Base-by-base conservation (phyloP, 352 stramenopile genomes). In the Saprolegnia diclina region DNA sequence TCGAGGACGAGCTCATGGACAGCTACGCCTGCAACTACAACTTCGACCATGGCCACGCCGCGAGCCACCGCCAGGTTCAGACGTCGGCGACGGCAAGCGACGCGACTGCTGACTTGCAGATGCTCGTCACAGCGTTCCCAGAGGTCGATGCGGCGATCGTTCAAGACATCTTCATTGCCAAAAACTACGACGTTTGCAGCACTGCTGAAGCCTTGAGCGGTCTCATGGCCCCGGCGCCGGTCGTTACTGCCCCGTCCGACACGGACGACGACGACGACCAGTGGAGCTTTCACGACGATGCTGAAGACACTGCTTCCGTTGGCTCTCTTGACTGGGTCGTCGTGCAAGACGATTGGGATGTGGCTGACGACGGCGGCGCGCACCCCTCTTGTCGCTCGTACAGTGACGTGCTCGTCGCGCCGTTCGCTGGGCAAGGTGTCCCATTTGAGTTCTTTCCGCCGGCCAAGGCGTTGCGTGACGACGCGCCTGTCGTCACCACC, bases 1-100 rank as follows among this genome's bases (percentile, higher is more conserved):
- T 57, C 53, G 38, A 69, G 10, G 63, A 69, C 32, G 63, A 69
- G 24, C 42, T 69, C 19, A 69, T 69, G 63, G 63, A 69, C 35
- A 50, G 26, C 9, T 69, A 69, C 40, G 63, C 38, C 14, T 55
- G 63, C 19, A 69, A 50, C 37, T 69, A 69, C 63, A 69, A 69
- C 53, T 69, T 53, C 24, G 63, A 69, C 63, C 42, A 61, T 24
- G 63, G 48, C 7, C 16, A 53, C 26, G 26, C 63, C 18, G 18
- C 45, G 0, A 55, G 52, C 29, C 63, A 69, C 22, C 32, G 26
- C 5, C 48, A 35, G 44, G 38, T 64, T 16, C 62, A 67, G 22
- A 67, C 45, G 5, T 52, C 53, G 24, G 35, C 22, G 1, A 13
- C 13, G 4, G n/a, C n/a, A n/a, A n/a, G n/a, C n/a, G n/a, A 69